Conservation (phyloP, 2,329 filamentous ascomycete genomes). For the Fusarium sp. region DNA sequence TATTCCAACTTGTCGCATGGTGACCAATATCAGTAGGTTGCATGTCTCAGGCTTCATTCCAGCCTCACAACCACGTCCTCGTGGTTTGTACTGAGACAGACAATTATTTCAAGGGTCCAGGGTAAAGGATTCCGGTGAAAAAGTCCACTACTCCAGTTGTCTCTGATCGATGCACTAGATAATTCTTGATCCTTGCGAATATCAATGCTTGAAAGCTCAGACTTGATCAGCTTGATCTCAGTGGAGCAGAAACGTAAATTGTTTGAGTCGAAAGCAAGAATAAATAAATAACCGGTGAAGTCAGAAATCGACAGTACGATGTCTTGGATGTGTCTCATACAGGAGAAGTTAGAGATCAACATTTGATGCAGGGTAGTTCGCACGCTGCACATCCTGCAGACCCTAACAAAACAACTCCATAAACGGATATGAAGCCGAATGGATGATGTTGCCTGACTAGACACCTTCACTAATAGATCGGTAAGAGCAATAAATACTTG, state of each 20-base stretch:
- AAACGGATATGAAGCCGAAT: neutral
- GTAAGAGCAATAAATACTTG: neutral
- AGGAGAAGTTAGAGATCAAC: neutral
- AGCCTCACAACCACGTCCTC: neutral
- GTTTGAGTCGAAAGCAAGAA: neutral
- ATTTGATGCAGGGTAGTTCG: slow-evolving; percentile 28
- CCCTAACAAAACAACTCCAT: neutral
- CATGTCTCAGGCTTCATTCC: slow-evolving; percentile 28
- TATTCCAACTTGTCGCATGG: neutral
- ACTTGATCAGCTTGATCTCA: neutral
- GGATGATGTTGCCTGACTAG: neutral
- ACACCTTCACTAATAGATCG: neutral
- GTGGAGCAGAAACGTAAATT: neutral
- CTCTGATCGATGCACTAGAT: neutral
- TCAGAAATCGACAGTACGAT: neutral
- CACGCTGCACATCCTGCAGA: slow-evolving; percentile 6
- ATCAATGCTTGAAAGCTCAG: neutral
- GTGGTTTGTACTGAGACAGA: neutral
- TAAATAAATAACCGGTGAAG: neutral
- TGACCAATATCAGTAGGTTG: neutral
- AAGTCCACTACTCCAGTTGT: neutral
- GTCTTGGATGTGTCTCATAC: neutral
- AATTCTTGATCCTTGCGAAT: neutral
- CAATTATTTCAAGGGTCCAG: slow-evolving; percentile 3
- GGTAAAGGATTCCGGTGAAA: neutral